phyloP scores from a whole-genome alignment of 305 asterid genomes.

The Galium porrigens region DNA sequence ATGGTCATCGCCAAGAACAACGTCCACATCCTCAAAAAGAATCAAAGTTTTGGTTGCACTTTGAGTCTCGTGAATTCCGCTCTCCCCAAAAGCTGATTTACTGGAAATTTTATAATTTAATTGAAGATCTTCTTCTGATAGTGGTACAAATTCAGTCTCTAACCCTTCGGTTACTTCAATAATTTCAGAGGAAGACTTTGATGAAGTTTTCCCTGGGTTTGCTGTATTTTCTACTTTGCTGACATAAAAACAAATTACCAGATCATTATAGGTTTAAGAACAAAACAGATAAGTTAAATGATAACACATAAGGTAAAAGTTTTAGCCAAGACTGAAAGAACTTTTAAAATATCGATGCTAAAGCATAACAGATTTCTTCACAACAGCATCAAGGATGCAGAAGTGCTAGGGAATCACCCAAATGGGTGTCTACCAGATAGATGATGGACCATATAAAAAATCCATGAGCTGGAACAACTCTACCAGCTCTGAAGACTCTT shows the following conservation, averaged over 20 bases:
- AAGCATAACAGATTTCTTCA: not conserved
- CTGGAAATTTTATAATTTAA: slow-evolving; percentile 24
- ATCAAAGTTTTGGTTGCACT: slow-evolving; percentile 51
- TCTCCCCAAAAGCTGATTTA: slow-evolving; percentile 23
- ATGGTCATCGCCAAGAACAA: slow-evolving; percentile 63
- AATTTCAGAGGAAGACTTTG: slow-evolving; percentile 27
- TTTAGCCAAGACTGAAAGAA: not conserved
- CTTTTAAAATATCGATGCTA: not conserved
- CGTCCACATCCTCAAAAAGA: slow-evolving; percentile 93
- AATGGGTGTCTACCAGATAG: not conserved
- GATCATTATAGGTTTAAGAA: not conserved
- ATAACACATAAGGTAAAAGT: not conserved
- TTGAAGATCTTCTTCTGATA: slow-evolving; percentile 35
- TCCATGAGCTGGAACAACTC: not conserved
- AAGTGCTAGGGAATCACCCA: not conserved
- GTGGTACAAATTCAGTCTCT: slow-evolving; percentile 28
- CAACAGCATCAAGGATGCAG: not conserved
- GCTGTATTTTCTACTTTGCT: slow-evolving; percentile 41
- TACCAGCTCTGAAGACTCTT: not conserved
- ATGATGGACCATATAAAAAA: not conserved
- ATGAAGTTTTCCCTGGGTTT: slow-evolving; percentile 25
- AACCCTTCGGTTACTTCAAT: slow-evolving; percentile 25
- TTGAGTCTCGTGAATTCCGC: slow-evolving; percentile 25
- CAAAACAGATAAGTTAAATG: not conserved
- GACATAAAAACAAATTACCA: slow-evolving; percentile 27